Conservation (phyloP, 2,329 filamentous ascomycete genomes). For the Leptographium lundbergii region DNA sequence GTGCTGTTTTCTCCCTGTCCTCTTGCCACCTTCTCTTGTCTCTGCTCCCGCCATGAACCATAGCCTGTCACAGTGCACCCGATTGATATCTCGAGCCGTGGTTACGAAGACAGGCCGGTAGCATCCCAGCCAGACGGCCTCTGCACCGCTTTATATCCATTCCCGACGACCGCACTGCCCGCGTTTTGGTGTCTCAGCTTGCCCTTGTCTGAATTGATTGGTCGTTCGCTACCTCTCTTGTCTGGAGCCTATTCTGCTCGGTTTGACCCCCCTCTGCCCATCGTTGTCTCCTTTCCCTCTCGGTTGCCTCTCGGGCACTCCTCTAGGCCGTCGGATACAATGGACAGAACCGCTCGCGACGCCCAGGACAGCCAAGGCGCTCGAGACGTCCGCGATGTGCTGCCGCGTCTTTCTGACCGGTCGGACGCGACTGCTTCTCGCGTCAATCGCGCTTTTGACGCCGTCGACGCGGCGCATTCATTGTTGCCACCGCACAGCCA, state of each 20-base stretch:
- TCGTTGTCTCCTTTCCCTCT: background rate
- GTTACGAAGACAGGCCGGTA: background rate
- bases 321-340: slow-evolving; percentile 7
- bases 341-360: slow-evolving; percentile 10
- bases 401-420: slow-evolving; percentile 11
- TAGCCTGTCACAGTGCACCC: background rate
- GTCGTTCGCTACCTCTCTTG: background rate
- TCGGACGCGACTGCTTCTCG: slow-evolving; percentile 12
- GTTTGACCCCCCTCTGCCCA: background rate
- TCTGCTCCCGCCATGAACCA: background rate
- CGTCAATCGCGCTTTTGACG: slow-evolving; percentile 8
- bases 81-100: background rate
- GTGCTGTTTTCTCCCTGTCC: background rate
- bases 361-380: slow-evolving; percentile 1
- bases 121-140: background rate
- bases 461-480: slow-evolving; percentile 5
- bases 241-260: background rate
- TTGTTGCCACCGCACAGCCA: slow-evolving; percentile 4
- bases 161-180: too few relatives aligned
- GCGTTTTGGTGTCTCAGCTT: background rate
- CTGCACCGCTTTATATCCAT: too few relatives aligned
- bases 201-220: background rate
- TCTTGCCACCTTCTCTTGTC: background rate
- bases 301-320: background rate
- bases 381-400: slow-evolving; percentile 9